phyloP scores from a whole-genome alignment of 768 basidiomycete genomes.

The Holtermannia corniformis region DNA sequence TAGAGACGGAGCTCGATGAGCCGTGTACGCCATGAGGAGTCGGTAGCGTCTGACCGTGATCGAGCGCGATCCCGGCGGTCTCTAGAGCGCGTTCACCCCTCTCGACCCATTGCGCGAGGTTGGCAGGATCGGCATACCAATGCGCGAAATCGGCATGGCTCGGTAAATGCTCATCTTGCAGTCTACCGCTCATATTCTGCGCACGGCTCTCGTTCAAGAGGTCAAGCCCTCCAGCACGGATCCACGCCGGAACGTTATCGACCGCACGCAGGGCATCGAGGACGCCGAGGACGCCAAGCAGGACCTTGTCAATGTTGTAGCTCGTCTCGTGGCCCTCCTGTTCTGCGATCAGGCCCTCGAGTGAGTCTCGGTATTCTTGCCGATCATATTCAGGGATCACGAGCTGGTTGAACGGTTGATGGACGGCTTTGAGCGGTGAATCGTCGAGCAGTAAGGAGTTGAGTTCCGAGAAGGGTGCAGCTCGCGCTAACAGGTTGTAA shows the following conservation, averaged over 20 bases:
- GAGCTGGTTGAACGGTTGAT: conserved; percentile 39
- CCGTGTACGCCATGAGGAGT: too few relatives aligned
- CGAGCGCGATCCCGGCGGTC: conserved; percentile 16
- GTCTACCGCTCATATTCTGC: background rate
- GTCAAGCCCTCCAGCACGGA: conserved; percentile 28
- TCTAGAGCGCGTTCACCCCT: conserved; percentile 19
- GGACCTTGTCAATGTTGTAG: conserved; percentile 20
- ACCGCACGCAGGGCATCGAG: conserved; percentile 24
- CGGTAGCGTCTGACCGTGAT: conserved; percentile 10
- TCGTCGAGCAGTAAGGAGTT: conserved; percentile 36
- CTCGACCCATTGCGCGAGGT: conserved; percentile 16
- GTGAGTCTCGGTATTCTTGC: conserved; percentile 4
- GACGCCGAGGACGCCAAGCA: conserved; percentile 36
- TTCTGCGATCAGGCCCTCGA: background rate
- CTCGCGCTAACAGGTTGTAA: background rate
- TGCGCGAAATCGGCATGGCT: conserved; percentile 19
- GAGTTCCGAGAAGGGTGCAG: conserved; percentile 11
- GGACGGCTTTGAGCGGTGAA: conserved; percentile 32
- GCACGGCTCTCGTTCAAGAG: background rate
- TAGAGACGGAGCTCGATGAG: background rate
- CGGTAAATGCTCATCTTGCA: conserved; percentile 12
- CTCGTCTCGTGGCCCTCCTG: background rate
- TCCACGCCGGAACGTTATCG: conserved; percentile 35
- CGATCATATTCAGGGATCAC: conserved; percentile 34
- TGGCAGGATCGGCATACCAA: conserved; percentile 17